phyloP scores from a whole-genome alignment of 139 green algal genomes.

The Closterium sp. region DNA sequence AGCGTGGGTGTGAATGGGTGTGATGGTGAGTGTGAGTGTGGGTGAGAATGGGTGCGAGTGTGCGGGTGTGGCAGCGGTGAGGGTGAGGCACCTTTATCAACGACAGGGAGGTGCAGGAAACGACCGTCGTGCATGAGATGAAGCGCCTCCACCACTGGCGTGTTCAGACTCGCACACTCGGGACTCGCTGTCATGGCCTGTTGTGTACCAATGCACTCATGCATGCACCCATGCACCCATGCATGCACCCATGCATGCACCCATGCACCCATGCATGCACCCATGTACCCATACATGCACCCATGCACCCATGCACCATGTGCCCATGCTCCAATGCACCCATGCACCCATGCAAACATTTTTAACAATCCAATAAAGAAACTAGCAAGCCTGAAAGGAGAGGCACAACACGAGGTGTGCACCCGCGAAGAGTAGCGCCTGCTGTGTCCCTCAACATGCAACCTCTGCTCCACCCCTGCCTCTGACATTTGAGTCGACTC shows the following conservation, averaged over 20 bases:
- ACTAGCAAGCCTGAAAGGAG: no score
- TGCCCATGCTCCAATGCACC: no score
- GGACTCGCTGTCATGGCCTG: constrained; percentile 54
- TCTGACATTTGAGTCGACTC: no score
- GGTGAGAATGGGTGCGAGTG: no score
- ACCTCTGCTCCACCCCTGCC: no score
- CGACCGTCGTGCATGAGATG: constrained; percentile 42
- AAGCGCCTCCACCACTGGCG: constrained; percentile 35
- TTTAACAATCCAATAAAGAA: no score
- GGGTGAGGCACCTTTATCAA: not conserved
- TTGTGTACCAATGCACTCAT: not conserved
- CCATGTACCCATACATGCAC: not conserved
- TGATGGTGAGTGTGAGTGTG: not conserved
- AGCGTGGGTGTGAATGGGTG: not conserved
- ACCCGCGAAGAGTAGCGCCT: no score
- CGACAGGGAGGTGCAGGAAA: constrained; percentile 39
- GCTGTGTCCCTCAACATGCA: no score
- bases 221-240: not conserved
- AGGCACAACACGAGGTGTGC: no score
- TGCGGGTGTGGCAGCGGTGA: no score
- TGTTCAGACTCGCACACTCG: constrained; percentile 30
- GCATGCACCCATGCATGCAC: not conserved
- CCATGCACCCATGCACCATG: not conserved
- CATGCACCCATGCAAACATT: not conserved
- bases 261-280: not conserved